These are phyloP conservation scores for Sechiopsis laciniata DNA, from an alignment of 306 rosid species.

Conservation along the genomic window DNA sequence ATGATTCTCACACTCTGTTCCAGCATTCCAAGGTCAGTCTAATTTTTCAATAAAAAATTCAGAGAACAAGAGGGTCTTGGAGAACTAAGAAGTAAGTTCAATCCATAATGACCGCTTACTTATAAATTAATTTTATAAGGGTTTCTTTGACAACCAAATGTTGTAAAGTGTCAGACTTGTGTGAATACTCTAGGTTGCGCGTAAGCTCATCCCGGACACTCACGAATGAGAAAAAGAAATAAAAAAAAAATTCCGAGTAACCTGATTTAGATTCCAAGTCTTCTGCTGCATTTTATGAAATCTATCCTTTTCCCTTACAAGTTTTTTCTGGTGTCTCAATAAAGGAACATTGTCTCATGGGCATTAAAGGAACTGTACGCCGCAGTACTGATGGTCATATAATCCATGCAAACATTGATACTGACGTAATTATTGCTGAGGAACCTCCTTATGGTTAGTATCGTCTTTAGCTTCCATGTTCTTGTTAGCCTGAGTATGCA, in stretches of 20 bases:
- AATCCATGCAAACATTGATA: slow-evolving; percentile 97
- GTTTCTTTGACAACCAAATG: too few relatives aligned
- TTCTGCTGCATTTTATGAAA: not conserved
- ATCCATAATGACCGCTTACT: too few relatives aligned
- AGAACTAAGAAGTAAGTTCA: too few relatives aligned
- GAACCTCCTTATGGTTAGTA: slow-evolving; percentile 95
- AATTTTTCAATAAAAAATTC: not conserved
- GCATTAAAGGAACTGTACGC: slow-evolving; percentile 97
- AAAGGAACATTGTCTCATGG: slow-evolving; percentile 99
- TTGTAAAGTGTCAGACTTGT: too few relatives aligned
- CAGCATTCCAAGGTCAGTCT: slow-evolving; percentile 92
- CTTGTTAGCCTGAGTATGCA: not conserved
- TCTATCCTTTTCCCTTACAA: not conserved
- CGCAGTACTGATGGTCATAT: slow-evolving; percentile 99
- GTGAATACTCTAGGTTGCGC: too few relatives aligned
- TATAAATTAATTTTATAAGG: too few relatives aligned
- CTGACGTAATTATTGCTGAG: slow-evolving; percentile 94
- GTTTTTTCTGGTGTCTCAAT: slow-evolving; percentile 18
- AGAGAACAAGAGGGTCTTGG: too few relatives aligned
- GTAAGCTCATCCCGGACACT: too few relatives aligned
- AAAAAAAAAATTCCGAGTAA: not conserved
- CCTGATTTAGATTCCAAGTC: slow-evolving; percentile 22
- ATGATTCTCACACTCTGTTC: slow-evolving; percentile 90
- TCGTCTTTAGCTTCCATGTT: slow-evolving; percentile 18
- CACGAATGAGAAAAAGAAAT: too few relatives aligned